phyloP scores from a whole-genome alignment of 108 stramenopile species.

The Seminavis robusta region DNA sequence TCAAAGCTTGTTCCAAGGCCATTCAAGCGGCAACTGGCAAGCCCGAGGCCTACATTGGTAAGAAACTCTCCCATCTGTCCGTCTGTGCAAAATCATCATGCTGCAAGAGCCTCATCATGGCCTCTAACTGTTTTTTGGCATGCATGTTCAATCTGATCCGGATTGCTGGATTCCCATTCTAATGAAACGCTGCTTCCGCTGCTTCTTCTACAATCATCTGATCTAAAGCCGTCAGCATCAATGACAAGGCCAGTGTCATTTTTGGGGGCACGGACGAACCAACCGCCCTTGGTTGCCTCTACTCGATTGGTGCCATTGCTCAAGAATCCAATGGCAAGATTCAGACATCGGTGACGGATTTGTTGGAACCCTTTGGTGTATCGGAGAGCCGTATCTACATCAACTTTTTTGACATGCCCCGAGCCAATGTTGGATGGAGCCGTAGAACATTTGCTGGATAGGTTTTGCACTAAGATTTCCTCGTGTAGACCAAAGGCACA shows the following conservation, averaged over 20 bases:
- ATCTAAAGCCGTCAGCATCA: conserved; percentile 56
- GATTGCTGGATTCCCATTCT: too few species aligned
- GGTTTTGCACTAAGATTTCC: too few species aligned
- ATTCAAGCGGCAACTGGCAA: conserved; percentile 55
- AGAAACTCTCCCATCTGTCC: conserved; percentile 14
- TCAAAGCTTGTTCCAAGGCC: conserved; percentile 51
- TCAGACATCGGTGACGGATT: conserved; percentile 60
- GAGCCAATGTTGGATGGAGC: conserved; percentile 82
- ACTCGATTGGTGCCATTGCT: conserved; percentile 70
- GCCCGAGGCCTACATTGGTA: conserved; percentile 73
- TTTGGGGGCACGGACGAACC: conserved; percentile 76
- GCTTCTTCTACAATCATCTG: too few species aligned
- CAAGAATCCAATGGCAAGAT: conserved; percentile 68
- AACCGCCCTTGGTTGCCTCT: conserved; percentile 64
- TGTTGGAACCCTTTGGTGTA: conserved; percentile 56
- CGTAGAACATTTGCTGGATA: conserved; percentile 76
- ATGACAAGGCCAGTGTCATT: conserved; percentile 66
- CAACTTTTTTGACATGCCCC: conserved; percentile 80
- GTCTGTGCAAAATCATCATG: neutral
- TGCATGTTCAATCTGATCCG: neutral
- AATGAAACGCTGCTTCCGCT: too few species aligned
- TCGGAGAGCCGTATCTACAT: conserved; percentile 68
- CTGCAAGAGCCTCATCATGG: neutral
- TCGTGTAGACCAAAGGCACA: too few species aligned
- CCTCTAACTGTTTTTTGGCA: neutral